A percentile compares a stretch with the other conserved stretches of the same genome.
phyloP scores from a whole-genome alignment of 805 yeast species.

The Zygosaccharomyces rouxii region DNA sequence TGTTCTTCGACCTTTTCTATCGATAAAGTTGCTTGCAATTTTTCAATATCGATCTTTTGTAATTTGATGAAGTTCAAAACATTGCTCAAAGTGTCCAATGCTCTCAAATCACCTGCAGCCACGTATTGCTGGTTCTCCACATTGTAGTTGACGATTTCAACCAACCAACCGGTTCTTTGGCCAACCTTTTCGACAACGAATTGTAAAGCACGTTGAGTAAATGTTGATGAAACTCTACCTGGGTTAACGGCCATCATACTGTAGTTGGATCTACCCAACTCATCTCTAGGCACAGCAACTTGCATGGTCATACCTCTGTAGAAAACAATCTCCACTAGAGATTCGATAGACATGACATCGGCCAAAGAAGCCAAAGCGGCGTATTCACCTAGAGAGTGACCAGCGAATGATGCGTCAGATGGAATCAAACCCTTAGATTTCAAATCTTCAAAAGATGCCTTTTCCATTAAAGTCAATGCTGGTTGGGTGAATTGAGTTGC shows the following conservation, averaged over 20 bases:
- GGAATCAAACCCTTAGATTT: slow-evolving; percentile 94
- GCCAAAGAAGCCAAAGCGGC: slow-evolving; percentile 96
- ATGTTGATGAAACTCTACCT: slow-evolving; percentile 80
- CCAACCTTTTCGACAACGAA: slow-evolving; percentile 89
- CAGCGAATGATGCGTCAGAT: slow-evolving; percentile 90
- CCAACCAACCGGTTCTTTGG: slow-evolving; percentile 81
- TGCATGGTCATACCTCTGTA: slow-evolving; percentile 99
- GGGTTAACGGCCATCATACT: slow-evolving; percentile 99
- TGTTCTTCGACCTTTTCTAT: slow-evolving; percentile 87
- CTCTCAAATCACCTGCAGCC: slow-evolving; percentile 97
- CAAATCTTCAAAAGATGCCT: slow-evolving; percentile 97
- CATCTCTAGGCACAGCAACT: slow-evolving; percentile 98
- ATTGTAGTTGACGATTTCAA: slow-evolving; percentile 96
- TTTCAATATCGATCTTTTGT: slow-evolving; percentile 89
- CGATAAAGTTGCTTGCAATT: slow-evolving; percentile 75
- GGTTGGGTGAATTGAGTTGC: slow-evolving; percentile 99
- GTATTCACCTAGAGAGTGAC: slow-evolving; percentile 98
- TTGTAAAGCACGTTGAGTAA: slow-evolving; percentile 88
- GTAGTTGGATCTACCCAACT: slow-evolving; percentile 90
- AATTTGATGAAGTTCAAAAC: slow-evolving; percentile 89
- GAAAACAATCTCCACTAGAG: slow-evolving; percentile 94
- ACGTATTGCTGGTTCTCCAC: slow-evolving; percentile 98
- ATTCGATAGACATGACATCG: slow-evolving; percentile 97
- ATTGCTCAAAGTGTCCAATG: slow-evolving; percentile 85
- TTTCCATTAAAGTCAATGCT: slow-evolving; percentile 98